These are phyloP conservation scores for Ramaria rubella DNA, from an alignment of 768 basidiomycete genomes.

Conservation along the genomic window DNA sequence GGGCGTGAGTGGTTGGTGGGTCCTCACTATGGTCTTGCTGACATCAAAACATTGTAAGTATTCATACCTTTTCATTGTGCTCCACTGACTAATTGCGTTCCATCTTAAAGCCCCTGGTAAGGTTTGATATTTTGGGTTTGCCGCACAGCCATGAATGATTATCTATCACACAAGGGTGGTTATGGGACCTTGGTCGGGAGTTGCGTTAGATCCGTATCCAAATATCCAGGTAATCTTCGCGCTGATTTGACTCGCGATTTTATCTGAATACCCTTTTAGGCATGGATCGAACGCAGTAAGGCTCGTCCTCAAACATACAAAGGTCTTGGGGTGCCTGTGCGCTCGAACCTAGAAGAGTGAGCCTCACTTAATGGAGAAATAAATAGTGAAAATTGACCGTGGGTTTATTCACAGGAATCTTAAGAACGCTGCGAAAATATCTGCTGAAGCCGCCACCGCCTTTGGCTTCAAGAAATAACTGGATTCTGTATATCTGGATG, in stretches of 20 bases:
- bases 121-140: too few relatives aligned
- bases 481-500: too few relatives aligned
- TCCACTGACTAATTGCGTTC: not conserved
- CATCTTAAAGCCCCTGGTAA: constrained; percentile 4
- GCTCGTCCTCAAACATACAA: constrained; percentile 2
- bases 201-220: not conserved
- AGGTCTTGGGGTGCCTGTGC: constrained; percentile 5
- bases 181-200: constrained; percentile 3
- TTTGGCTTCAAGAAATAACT: constrained; percentile 11
- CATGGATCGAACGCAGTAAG: not conserved
- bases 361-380: not conserved
- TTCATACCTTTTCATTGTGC: not conserved
- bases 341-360: constrained; percentile 4
- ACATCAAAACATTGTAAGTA: constrained; percentile 56
- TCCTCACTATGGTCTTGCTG: constrained; percentile 63
- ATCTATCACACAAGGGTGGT: not conserved
- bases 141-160: not conserved
- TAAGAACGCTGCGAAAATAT: not conserved
- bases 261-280: not conserved
- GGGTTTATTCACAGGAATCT: not conserved
- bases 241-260: not conserved
- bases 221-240: not conserved
- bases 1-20: constrained; percentile 77
- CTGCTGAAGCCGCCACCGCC: not conserved
- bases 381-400: not conserved